Evolutionary conservation across 2,329 filamentous ascomycete genomes (phyloP), one percentile per base, ranked within the genome.

Genomic region (Cercospora citrullina): DNA sequence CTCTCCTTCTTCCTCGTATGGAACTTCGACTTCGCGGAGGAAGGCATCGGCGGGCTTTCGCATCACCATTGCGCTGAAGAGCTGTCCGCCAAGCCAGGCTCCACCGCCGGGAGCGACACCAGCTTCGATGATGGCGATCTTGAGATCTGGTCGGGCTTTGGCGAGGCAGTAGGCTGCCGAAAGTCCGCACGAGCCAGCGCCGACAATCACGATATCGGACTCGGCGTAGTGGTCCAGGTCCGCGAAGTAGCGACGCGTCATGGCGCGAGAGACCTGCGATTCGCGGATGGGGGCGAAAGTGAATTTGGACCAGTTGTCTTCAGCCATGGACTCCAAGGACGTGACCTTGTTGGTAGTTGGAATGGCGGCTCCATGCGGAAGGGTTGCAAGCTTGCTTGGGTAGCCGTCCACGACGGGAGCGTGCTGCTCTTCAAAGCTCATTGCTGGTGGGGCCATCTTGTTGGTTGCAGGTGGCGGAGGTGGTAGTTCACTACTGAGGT

Each of bases 51-150:
- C 93, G 12, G 94, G 93, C 85, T 95, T 96, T 76, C 93, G 91
- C 90, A 97, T 93, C 60, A 97, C 87, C 93, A 97, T 97, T 77
- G 93, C 93, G 69, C 89, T 92, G 87, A 97, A 97, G 67, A 97
- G 91, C 84, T 97, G 94, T 18, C 93, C 93, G 67, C 94, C 94
- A 57, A 97, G 88, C 93, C 93, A 97, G 69, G 93, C 93, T 75
- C 93, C 93, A 72, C 93, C 93, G 69, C 92, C 92, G 63, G 93
- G 94, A 62, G 92, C 90, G 57, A 97, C 93, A 59, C 90, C 90
- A 51, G 93, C 92, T 83, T 97, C 93, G 74, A 97, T 87, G 77
- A 97, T 91, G 78, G 93, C 92, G 79, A 97, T 96, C 85, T 93
- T 93, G 76, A 97, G 86, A 81, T 97, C 93, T 2, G 93, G 93